Percentiles rank a stretch among this genome's conserved stretches.
Evolutionary conservation across 2,329 filamentous ascomycete genomes (phyloP).

Genomic region (Fusarium verticillioides): DNA sequence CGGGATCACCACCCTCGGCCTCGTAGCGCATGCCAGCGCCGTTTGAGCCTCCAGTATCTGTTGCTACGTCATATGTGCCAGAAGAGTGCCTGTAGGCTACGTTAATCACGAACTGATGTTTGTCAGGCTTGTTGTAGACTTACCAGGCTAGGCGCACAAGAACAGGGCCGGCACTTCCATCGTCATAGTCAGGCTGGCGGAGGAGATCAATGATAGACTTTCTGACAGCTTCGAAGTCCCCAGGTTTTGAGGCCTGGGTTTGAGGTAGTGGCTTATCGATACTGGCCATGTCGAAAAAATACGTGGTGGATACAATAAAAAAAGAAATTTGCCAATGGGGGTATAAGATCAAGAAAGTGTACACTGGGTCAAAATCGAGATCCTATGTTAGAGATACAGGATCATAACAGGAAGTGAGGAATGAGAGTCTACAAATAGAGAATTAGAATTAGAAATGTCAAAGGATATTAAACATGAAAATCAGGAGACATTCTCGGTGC

Average conservation of each 20-base stretch:
- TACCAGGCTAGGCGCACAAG: conserved; percentile 13
- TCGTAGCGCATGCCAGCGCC: conserved; percentile 13
- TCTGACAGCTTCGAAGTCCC: not conserved
- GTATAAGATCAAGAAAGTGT: not conserved
- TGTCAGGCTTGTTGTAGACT: not conserved
- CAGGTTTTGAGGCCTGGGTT: not conserved
- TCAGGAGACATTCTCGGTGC: not conserved
- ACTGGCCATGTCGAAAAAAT: not conserved
- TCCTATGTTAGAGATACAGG: fast-evolving
- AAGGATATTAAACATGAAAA: not conserved
- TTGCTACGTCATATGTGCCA: conserved; percentile 5
- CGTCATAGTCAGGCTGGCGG: conserved; percentile 1
- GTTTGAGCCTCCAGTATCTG: conserved; percentile 5
- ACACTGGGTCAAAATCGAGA: fast-evolving
- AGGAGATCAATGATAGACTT: not conserved
- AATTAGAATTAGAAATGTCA: not conserved
- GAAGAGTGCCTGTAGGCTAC: not conserved
- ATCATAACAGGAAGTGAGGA: too few relatives aligned
- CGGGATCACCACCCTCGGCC: conserved; percentile 10
- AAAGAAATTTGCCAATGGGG: not conserved
- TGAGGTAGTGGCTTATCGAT: not conserved
- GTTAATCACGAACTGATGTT: not conserved
- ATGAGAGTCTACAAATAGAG: not conserved
- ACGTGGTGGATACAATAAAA: not conserved
- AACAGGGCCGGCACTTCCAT: conserved; percentile 9